Conservation (phyloP, 2,329 filamentous ascomycete genomes). For the Neopestalotiopsis rosae region DNA sequence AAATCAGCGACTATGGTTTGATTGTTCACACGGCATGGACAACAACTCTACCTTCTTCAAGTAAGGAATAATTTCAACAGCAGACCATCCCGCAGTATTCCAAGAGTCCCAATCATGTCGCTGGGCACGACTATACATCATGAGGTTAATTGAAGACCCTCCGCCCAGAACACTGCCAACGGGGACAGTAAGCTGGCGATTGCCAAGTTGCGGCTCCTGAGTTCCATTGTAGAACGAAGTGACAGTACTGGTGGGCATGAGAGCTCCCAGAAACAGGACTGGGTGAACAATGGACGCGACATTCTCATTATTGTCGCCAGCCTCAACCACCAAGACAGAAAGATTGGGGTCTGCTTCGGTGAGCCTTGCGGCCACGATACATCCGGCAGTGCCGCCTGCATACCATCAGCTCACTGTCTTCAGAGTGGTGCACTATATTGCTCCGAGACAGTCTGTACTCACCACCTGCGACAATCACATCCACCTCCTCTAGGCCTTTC, state of each 20-base stretch:
- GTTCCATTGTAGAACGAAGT: conserved; percentile 53
- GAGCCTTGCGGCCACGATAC: conserved; percentile 55
- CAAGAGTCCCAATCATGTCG: conserved; percentile 27
- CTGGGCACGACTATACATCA: conserved; percentile 39
- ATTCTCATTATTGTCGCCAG: conserved; percentile 58
- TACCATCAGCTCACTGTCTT: background rate
- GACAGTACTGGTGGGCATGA: conserved; percentile 50
- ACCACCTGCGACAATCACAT: conserved; percentile 25
- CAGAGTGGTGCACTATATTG: background rate
- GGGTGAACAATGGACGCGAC: conserved; percentile 54
- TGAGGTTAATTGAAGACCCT: conserved; percentile 51
- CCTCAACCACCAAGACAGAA: conserved; percentile 58
- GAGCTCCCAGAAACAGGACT: conserved; percentile 51
- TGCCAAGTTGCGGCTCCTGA: conserved; percentile 47
- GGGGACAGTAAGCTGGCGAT: conserved; percentile 44
- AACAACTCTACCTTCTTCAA: conserved; percentile 49
- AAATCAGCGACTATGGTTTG: background rate
- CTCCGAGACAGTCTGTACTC: background rate
- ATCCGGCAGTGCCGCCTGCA: conserved; percentile 49
- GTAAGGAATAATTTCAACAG: conserved; percentile 47
- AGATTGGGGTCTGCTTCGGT: conserved; percentile 49
- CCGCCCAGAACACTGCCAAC: conserved; percentile 38
- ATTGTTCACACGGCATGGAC: background rate
- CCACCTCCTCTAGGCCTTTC: conserved; percentile 10
- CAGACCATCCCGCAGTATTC: conserved; percentile 23